Evolutionary conservation across 2,329 filamentous ascomycete species (phyloP).

Genomic region (Hypoxylon sp.): DNA sequence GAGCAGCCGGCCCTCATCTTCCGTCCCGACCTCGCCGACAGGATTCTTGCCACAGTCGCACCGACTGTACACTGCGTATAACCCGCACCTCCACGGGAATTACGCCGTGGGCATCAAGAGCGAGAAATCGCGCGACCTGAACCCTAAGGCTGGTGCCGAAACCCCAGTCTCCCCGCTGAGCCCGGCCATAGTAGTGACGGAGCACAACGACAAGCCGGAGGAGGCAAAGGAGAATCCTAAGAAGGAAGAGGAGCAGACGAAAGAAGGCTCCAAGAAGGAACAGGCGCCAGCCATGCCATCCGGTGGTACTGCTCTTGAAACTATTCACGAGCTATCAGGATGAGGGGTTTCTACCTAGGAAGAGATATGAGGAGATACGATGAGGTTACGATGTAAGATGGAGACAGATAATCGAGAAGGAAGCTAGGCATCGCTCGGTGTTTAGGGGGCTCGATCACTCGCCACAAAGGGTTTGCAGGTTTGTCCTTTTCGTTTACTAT

Average conservation of each 20-base stretch:
- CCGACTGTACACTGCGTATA: constrained; percentile 34
- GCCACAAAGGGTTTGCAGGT: background rate
- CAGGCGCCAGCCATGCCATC: background rate
- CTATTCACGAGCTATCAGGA: constrained; percentile 14
- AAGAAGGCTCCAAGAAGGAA: background rate
- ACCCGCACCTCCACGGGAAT: constrained; percentile 35
- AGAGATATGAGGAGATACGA: background rate
- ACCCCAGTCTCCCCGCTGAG: constrained; percentile 5
- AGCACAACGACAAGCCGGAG: background rate
- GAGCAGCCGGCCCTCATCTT: background rate
- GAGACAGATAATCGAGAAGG: background rate
- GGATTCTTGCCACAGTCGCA: background rate
- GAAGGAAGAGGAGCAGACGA: background rate
- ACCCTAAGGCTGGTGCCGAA: background rate
- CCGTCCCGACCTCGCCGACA: constrained; percentile 4
- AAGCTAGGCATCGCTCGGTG: background rate
- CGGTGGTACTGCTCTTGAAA: background rate
- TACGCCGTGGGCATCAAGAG: constrained; percentile 15
- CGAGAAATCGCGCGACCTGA: background rate
- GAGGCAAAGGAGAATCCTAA: background rate
- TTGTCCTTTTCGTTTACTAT: constrained; percentile 9
- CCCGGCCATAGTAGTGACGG: background rate
- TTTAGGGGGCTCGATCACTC: constrained; percentile 4
- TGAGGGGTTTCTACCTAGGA: background rate
- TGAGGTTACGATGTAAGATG: background rate